These are phyloP conservation scores for Sclerotinia minor DNA, from an alignment of 2,329 filamentous ascomycete genomes.

Conservation along the genomic window DNA sequence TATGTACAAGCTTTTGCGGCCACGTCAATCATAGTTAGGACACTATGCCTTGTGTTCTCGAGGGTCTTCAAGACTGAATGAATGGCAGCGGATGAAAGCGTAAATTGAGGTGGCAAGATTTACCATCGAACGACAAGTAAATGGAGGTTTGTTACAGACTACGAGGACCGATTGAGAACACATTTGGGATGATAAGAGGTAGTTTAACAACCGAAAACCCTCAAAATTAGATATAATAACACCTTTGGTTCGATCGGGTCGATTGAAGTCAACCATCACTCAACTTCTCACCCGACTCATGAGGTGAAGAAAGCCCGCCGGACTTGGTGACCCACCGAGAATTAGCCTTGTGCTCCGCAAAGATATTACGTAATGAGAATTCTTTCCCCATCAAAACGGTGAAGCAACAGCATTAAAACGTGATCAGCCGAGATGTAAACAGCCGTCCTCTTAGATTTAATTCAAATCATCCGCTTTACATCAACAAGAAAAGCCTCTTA, in stretches of 20 bases:
- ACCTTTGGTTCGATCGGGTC: too few relatives aligned
- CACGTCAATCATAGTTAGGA: background rate
- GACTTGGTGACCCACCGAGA: background rate
- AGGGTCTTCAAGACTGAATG: slow-evolving; percentile 4
- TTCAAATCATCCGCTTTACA: background rate
- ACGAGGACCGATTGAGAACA: too few relatives aligned
- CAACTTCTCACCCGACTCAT: background rate
- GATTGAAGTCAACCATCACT: background rate
- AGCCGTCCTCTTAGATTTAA: background rate
- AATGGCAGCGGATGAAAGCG: background rate
- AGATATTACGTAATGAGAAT: background rate
- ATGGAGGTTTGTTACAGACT: too few relatives aligned
- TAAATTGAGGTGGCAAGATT: background rate
- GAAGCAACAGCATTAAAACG: background rate
- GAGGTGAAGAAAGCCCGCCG: background rate
- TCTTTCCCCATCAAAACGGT: background rate
- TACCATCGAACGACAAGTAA: background rate
- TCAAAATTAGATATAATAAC: too few relatives aligned
- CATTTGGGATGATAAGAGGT: background rate
- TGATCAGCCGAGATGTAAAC: background rate
- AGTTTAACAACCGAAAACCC: too few relatives aligned
- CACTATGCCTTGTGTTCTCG: background rate
- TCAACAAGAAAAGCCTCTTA: background rate
- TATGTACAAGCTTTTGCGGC: background rate
- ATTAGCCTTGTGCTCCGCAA: background rate